Base-by-base conservation (phyloP, 2,329 filamentous ascomycete species). In the Septoria petroselini region DNA sequence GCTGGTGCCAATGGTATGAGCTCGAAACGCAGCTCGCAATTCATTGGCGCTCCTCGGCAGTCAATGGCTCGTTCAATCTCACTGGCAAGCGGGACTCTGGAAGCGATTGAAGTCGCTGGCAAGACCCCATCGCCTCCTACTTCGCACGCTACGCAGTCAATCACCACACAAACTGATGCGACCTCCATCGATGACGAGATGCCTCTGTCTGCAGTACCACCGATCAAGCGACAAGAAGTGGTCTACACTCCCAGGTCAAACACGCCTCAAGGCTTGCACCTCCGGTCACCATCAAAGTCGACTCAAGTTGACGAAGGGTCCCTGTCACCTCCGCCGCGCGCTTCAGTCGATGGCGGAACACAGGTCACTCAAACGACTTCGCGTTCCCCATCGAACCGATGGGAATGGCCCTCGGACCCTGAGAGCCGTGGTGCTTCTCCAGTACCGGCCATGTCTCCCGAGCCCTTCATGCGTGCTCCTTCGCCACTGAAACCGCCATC, bases 91-190 rank as follows among this genome's bases (percentile, higher is more conserved):
- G 50, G 43, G 1, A 52, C 50, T 7, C 35, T 52, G 4, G 50
- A 52, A n/a, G 50, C 50, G 7, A 52, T 46, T 12, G 50, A 52
- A 6, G 40, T 48, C 27, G 50, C 50, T 39, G 44, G 38, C 14
- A 52, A 52, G 18, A 52, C 50, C n/a, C 50, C 50, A 12, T 52
- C 50, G n/a, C 50, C 44, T 11, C 50, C 50, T 11, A 41, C 33
- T n/a, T 52, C 50, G 18, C 38, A 42, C 12, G 48, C 50, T 7
- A 48, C 50, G 17, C 50, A 52, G 12, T 52, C 50, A 4, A 48
- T 52, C n/a, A 46, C 50, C 7, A 52, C 50, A 1, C 50, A 52
- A 27, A 52, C 50, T 2, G 50, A 52, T 7, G 41, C 39, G 11
- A 52, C 50, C 5, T 48, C 46, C 11, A 15, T 35, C 12, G 21